Evolutionary conservation across 345 rosid species (phyloP).

Genomic region (Gossypium stocksii): DNA sequence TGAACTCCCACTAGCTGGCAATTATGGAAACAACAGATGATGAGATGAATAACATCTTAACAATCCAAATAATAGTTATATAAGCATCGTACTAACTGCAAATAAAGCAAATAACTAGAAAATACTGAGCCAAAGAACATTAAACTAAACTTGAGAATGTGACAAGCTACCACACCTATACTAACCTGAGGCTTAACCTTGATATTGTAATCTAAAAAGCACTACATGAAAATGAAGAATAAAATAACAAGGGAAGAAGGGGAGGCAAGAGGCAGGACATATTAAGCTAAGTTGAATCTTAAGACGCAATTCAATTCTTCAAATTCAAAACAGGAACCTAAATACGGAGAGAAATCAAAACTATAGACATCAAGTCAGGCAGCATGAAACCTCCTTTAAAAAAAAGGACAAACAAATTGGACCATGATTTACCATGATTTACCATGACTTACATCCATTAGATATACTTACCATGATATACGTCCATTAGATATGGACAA

Average conservation of each 20-base stretch:
- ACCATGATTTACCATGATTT: no score
- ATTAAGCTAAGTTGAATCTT: neutral
- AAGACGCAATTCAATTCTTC: neutral
- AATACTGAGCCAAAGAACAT: neutral
- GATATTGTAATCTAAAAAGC: neutral
- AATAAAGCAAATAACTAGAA: neutral
- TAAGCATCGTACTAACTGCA: neutral
- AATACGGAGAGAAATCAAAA: neutral
- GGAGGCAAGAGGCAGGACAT: neutral
- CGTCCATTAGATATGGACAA: neutral
- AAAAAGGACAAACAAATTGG: neutral
- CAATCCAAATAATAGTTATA: neutral
- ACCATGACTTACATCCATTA: slow-evolving; percentile 76
- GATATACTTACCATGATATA: slow-evolving; percentile 36
- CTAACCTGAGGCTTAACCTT: neutral
- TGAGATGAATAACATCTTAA: neutral
- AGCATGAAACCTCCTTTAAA: neutral
- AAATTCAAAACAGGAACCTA: neutral
- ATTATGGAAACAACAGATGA: slow-evolving; percentile 20
- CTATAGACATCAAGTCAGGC: neutral
- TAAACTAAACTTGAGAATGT: neutral
- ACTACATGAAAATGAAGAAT: neutral
- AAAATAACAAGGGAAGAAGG: neutral
- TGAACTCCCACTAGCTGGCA: slow-evolving; percentile 41
- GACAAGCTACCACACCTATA: neutral